phyloP scores from a whole-genome alignment of 2,329 filamentous ascomycete species.

The Cordyceps sp. region DNA sequence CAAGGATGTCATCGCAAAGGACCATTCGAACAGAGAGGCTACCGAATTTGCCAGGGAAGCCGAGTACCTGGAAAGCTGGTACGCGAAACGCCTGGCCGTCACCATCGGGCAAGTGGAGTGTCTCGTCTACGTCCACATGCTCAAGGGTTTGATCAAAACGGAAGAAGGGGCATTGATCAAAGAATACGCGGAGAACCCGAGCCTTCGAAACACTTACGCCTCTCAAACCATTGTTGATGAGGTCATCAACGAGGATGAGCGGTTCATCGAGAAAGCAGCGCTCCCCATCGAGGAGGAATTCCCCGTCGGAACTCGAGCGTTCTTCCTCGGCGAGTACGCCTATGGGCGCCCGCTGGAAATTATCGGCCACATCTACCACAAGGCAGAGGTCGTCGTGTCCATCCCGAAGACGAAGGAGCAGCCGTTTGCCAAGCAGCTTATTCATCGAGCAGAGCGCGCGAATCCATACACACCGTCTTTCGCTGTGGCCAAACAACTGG shows the following conservation, averaged over 20 bases:
- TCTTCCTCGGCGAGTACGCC: conserved; percentile 87
- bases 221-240: conserved; percentile 79
- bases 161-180: conserved; percentile 85
- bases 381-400: conserved; percentile 65
- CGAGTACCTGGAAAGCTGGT: conserved; percentile 65
- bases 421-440: conserved; percentile 66
- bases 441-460: conserved; percentile 48
- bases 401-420: conserved; percentile 55
- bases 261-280: conserved; percentile 83
- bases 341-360: conserved; percentile 86
- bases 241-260: conserved; percentile 77
- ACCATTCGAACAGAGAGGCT: conserved; percentile 62
- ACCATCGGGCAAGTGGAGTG: conserved; percentile 77
- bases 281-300: conserved; percentile 85
- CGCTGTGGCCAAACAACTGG: conserved; percentile 67
- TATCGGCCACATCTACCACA: conserved; percentile 53
- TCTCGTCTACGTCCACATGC: conserved; percentile 80
- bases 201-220: conserved; percentile 80
- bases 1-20: conserved; percentile 45
- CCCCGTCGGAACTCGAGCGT: conserved; percentile 63
- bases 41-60: conserved; percentile 75
- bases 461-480: conserved; percentile 77
- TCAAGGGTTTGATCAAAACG: conserved; percentile 79
- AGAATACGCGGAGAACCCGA: conserved; percentile 75
- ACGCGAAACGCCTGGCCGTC: conserved; percentile 82